Evolutionary conservation across 2,329 filamentous ascomycete species (phyloP).

Genomic region (Dothistroma septosporum): DNA sequence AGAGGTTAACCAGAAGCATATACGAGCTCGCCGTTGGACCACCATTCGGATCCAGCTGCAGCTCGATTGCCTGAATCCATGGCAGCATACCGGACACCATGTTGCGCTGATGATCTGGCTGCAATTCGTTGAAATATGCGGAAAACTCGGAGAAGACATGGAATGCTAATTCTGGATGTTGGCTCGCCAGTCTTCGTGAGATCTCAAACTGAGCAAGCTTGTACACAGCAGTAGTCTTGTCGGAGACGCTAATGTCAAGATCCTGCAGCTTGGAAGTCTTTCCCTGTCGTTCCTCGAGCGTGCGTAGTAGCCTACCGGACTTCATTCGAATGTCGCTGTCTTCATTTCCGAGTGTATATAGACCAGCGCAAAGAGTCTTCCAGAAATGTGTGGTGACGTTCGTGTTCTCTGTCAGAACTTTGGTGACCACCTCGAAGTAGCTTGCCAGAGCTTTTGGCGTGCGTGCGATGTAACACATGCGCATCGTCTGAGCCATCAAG

Average conservation of each 20-base stretch:
- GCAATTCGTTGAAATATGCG: conserved; percentile 82
- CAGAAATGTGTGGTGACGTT: conserved; percentile 83
- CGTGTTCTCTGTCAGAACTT: conserved; percentile 76
- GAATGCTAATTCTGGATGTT: conserved; percentile 85
- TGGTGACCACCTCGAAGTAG: conserved; percentile 88
- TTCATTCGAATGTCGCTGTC: conserved; percentile 85
- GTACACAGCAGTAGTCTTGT: conserved; percentile 97
- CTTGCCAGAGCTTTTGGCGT: conserved; percentile 78
- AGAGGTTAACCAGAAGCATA: conserved; percentile 87
- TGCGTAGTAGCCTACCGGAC: conserved; percentile 74
- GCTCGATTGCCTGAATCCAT: conserved; percentile 91
- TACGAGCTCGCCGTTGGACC: conserved; percentile 89
- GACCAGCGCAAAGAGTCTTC: conserved; percentile 80
- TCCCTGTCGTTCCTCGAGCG: conserved; percentile 70
- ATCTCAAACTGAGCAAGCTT: conserved; percentile 97
- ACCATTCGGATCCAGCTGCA: conserved; percentile 86
- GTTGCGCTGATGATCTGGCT: conserved; percentile 79
- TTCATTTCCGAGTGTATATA: conserved; percentile 91
- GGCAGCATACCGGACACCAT: conserved; percentile 91
- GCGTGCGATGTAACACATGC: conserved; percentile 78
- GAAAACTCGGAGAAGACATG: conserved; percentile 95
- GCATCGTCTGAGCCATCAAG: conserved; percentile 82
- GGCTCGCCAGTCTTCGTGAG: conserved; percentile 80
- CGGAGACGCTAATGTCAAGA: conserved; percentile 96
- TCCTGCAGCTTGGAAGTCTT: conserved; percentile 91